These are phyloP conservation scores for Suillus decipiens DNA, from an alignment of 768 basidiomycete species.

Conservation along the genomic window DNA sequence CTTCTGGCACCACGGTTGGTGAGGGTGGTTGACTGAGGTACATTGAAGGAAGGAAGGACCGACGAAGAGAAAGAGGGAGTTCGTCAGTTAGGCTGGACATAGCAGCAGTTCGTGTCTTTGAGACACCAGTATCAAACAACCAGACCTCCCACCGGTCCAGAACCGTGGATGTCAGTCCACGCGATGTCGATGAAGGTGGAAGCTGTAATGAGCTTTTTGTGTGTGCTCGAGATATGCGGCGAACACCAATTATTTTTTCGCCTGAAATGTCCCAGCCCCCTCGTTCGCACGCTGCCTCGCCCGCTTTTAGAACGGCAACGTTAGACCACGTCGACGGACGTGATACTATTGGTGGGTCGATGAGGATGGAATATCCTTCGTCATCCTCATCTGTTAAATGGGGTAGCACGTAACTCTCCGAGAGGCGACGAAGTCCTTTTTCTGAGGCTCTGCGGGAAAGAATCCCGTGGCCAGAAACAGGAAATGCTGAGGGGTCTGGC, in stretches of 20 bases:
- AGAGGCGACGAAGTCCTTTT: conserved; percentile 58
- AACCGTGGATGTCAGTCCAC: conserved; percentile 60
- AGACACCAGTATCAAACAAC: conserved; percentile 64
- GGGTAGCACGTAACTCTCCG: conserved; percentile 45
- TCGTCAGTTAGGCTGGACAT: conserved; percentile 47
- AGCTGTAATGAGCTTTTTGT: conserved; percentile 23
- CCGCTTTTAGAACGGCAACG: conserved; percentile 53
- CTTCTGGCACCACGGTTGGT: conserved; percentile 11
- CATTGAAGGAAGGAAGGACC: conserved; percentile 12
- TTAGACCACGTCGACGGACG: conserved; percentile 43
- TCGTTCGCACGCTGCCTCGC: conserved; percentile 66
- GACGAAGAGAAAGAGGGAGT: conserved; percentile 22
- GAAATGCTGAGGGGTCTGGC: conserved; percentile 58
- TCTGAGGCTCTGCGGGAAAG: conserved; percentile 75
- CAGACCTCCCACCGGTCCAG: conserved; percentile 85
- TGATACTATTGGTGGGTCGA: conserved; percentile 35
- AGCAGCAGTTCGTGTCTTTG: conserved; percentile 50
- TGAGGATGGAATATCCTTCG: conserved; percentile 20
- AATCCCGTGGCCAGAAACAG: conserved; percentile 78
- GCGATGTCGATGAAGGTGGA: conserved; percentile 18
- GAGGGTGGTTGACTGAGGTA: conserved; percentile 8
- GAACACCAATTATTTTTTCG: conserved; percentile 65
- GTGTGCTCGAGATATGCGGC: conserved; percentile 58
- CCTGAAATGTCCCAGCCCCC: conserved; percentile 74
- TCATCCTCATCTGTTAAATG: conserved; percentile 35